phyloP scores from a whole-genome alignment of 257 asterid genomes.

The Striga asiatica region DNA sequence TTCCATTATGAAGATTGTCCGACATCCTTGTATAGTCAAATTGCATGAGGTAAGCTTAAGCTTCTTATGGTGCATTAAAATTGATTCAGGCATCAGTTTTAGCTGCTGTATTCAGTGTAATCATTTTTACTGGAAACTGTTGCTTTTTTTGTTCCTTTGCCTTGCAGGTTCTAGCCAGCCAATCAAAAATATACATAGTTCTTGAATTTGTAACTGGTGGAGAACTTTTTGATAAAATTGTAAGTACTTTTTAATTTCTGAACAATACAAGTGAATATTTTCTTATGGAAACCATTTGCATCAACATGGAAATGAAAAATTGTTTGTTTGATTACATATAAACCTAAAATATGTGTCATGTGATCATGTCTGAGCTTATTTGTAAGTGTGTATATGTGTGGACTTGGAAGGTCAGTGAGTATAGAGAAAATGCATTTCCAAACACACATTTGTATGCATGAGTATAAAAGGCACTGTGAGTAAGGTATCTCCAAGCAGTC shows the following conservation, averaged over 20 bases:
- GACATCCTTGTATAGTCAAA: conserved; percentile 76
- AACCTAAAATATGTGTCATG: neutral
- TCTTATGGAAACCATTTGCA: neutral
- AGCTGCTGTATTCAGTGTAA: neutral
- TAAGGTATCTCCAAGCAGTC: no score
- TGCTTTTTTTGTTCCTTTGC: conserved; percentile 2
- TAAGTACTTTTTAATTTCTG: conserved; percentile 25
- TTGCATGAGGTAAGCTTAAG: conserved; percentile 63
- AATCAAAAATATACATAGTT: conserved; percentile 59
- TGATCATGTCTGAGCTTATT: neutral
- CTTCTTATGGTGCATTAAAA: conserved; percentile 4
- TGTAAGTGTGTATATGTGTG: neutral
- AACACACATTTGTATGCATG: conserved; percentile 7
- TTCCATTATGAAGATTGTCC: conserved; percentile 85
- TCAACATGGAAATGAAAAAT: neutral
- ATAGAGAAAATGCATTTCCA: neutral
- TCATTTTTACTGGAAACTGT: neutral
- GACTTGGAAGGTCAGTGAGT: neutral
- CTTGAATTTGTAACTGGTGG: conserved; percentile 91
- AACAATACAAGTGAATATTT: neutral
- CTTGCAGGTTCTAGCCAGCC: conserved; percentile 73
- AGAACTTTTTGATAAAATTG: conserved; percentile 81
- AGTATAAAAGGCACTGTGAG: no score
- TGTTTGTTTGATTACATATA: neutral
- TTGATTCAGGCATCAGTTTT: conserved; percentile 3